Base-by-base conservation (phyloP, 495 filamentous ascomycete species). In the Clohesyomyces aquaticus region DNA sequence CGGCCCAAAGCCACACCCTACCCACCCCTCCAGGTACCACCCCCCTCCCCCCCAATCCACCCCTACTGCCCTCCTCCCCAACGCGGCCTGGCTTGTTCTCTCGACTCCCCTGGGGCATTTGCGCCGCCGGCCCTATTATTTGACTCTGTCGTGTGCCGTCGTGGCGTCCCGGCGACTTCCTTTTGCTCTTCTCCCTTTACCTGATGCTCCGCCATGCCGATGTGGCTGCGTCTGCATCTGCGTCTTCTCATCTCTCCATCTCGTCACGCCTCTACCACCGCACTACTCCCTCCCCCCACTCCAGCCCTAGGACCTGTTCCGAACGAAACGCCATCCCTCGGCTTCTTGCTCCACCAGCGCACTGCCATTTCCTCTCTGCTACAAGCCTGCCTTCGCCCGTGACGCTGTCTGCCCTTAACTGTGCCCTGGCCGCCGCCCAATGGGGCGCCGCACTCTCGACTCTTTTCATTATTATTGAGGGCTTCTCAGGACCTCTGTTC, bases 181-280 rank as follows among this genome's bases (percentile, higher is more conserved):
- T 57, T 64, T 59, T 65, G 56, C 49, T 35, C 47, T 29, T 52
- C n/a, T n/a, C n/a, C 41, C 61, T 32, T 26, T 42, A 43, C 65
- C 59, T 61, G 46, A 55, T 61, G 48, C 52, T 28, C 52, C 29
- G n/a, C 43, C 50, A 59, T 66, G 43, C 63, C 63, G 52, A 66
- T 66, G 56, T 66, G 57, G 63, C 63, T 48, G 26, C 57, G 45
- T 27, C 55, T 47, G 25, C 38, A 49, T 32, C 49, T 48, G 46
- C 51, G 12, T 25, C 8, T 25, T n/a, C 45, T 64, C 61, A 14
- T 35, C 29, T 11, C n/a, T n/a, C n/a, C 38, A 12, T 49, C 23
- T 41, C 53, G 19, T 49, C 61, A 57, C 52, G 21, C 1, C 18
- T 55, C 12, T 32, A 32, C 49, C n/a, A 54, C 1, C 23, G 42